Evolutionary conservation across 192 early-diverging fungal species (phyloP).

Genomic region (Powellomyces hirtus): DNA sequence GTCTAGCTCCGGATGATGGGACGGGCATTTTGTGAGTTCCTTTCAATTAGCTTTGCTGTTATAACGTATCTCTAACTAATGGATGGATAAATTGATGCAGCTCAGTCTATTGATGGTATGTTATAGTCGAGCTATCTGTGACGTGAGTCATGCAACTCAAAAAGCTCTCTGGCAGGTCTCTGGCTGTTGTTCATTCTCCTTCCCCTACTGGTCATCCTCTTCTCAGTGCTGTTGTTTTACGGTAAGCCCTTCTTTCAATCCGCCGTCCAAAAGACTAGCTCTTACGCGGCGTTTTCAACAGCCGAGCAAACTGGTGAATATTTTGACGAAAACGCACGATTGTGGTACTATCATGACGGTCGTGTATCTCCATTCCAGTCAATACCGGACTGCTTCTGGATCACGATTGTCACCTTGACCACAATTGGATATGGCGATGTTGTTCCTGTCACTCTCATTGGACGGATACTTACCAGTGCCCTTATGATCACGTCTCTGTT

Average conservation of each 20-base stretch:
- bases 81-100: no score
- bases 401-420: conserved; percentile 27
- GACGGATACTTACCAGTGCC: conserved; percentile 9
- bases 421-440: conserved; percentile 36
- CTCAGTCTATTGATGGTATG: conserved; percentile 8
- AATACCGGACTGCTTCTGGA: conserved; percentile 32
- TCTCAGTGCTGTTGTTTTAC: conserved; percentile 22
- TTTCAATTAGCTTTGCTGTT: no score
- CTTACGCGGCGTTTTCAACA: not conserved
- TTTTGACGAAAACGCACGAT: conserved; percentile 13
- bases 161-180: conserved; percentile 7
- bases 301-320: conserved; percentile 16
- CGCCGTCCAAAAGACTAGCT: no score
- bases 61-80: no score
- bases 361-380: conserved; percentile 28
- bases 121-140: no score
- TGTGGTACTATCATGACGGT: conserved; percentile 16
- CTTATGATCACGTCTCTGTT: conserved; percentile 29
- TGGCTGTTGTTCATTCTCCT: conserved; percentile 20
- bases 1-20: conserved; percentile 23
- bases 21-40: conserved; percentile 6
- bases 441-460: conserved; percentile 17
- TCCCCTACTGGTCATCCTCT: conserved; percentile 11
- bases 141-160: no score
- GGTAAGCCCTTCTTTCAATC: no score